These are phyloP conservation scores for Plenodomus lindquistii DNA, from an alignment of 2,329 filamentous ascomycete species.

Conservation along the genomic window DNA sequence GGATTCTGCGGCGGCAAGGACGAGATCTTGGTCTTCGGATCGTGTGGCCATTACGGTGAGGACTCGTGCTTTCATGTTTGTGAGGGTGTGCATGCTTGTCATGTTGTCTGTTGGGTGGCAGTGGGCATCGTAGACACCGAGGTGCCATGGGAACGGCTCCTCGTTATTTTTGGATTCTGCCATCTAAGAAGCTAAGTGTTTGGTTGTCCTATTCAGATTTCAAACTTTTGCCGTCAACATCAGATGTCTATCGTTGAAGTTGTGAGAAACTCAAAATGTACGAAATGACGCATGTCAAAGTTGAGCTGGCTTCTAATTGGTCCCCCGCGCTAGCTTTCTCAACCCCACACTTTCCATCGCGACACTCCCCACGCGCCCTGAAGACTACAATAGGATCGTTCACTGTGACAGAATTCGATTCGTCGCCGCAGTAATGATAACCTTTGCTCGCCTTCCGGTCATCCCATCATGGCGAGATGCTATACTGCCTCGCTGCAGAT, in stretches of 20 bases:
- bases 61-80: conserved; percentile 66
- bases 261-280: too few relatives aligned
- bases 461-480: too few relatives aligned
- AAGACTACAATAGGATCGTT: not conserved
- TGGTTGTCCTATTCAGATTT: not conserved
- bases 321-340: not conserved
- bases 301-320: not conserved
- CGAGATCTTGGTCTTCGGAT: conserved; percentile 73
- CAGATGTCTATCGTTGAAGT: too few relatives aligned
- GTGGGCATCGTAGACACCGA: conserved; percentile 76
- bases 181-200: conserved; percentile 1
- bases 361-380: not conserved
- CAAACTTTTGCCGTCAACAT: too few relatives aligned
- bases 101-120: conserved; percentile 84
- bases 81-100: conserved; percentile 61
- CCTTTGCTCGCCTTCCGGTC: too few relatives aligned
- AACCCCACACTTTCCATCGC: not conserved
- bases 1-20: conserved; percentile 62
- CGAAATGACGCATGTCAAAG: conserved; percentile 1
- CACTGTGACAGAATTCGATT: too few relatives aligned
- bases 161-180: conserved; percentile 4
- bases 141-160: conserved; percentile 65
- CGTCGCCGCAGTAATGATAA: too few relatives aligned
- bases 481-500: too few relatives aligned
- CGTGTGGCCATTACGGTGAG: conserved; percentile 80